Evolutionary conservation across 257 asterid genomes (phyloP), one percentile per base, ranked within the genome.

Genomic region (Anisodus tanguticus): DNA sequence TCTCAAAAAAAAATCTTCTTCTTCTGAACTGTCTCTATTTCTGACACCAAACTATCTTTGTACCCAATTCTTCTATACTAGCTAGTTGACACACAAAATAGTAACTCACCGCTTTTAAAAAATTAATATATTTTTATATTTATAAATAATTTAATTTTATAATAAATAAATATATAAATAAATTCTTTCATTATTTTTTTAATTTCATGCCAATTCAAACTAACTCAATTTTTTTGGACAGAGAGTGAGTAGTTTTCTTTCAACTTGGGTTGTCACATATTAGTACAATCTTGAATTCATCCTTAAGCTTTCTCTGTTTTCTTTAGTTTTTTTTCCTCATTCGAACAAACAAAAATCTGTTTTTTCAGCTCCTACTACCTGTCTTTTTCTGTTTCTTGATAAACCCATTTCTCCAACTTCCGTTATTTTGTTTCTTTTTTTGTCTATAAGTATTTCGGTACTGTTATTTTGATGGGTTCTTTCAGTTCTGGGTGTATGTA

Each of bases 1-100:
- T 22, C 1, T 31, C 15, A 10, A 22, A 0, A 26, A 69, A 22
- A 17, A n/a, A 35, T 5, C 49, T 11, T 49, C 3, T 74, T 26
- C 60, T 74, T 19, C 22, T 53, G 81, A 76, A 53, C 47, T 59
- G 58, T 86, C 72, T 78, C 70, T 66, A 19, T 84, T 22, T 82
- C 89, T 88, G 89, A 86, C 88, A 86, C 72, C 87, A 86, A 88
- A 77, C 87, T 86, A 85, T 82, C 89, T 22, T 94, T 91, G 88
- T 90, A 88, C 93, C 93, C 87, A 95, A 93, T 95, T 86, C 88
- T 92, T 89, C 82, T 66, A n/a, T 79, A 35, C 69, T 78, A 12
- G 13, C 64, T 15, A 4, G 9, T 62, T 10, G 35, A 8, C 68
- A 19, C 37, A 19, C 45, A 22, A 51, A 49, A 0, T 22, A 22